Conservation (phyloP, 202 grass and related monocot genomes). For the Schoenoplectus tabernaemontani region DNA sequence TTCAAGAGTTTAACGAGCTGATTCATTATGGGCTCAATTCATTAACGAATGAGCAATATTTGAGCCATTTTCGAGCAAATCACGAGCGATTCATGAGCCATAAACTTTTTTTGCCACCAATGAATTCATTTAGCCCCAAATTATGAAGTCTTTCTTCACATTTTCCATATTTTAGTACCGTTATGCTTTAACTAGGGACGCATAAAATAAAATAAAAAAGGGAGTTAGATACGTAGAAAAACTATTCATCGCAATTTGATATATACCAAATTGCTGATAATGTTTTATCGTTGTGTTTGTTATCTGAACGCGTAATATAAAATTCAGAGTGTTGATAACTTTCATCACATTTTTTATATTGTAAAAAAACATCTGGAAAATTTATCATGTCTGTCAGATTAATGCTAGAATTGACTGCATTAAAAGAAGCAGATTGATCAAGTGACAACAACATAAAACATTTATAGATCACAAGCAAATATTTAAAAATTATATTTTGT, state of each 20-base stretch:
- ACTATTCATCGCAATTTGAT: background rate
- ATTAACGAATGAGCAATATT: too few species aligned
- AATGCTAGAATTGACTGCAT: background rate
- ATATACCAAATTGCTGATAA: background rate
- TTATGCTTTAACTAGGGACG: background rate
- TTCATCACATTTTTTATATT: background rate
- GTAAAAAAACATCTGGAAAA: background rate
- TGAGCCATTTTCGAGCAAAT: too few species aligned
- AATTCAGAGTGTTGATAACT: background rate
- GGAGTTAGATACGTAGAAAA: too few species aligned
- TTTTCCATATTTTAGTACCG: background rate
- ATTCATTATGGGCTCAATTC: too few species aligned
- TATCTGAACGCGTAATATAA: background rate
- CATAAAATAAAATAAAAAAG: too few species aligned
- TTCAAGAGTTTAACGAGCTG: too few species aligned
- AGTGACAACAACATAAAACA: background rate
- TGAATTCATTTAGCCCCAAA: too few species aligned
- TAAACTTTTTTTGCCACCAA: too few species aligned
- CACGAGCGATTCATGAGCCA: too few species aligned
- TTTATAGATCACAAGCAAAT: background rate
- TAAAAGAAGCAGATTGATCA: background rate
- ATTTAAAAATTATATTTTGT: background rate
- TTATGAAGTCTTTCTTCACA: background rate
- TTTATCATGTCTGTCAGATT: background rate
- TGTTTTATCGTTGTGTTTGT: background rate